A percentile compares a stretch with the other conserved stretches of the same genome.
Evolutionary conservation across 345 rosid genomes (phyloP).

Genomic region (Brassica napus): DNA sequence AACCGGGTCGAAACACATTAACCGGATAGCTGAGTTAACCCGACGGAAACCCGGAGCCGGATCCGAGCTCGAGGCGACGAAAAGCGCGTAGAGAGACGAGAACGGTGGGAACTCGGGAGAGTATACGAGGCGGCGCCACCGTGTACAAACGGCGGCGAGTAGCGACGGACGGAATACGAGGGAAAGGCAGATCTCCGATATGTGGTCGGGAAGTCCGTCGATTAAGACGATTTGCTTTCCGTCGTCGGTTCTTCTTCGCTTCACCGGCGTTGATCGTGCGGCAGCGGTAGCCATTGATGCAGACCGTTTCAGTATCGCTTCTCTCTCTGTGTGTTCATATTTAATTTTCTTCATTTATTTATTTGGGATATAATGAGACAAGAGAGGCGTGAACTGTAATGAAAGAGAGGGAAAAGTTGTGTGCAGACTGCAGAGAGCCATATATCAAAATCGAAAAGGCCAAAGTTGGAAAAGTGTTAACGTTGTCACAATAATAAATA

Average conservation of each 20-base stretch:
- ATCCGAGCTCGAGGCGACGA: conserved; percentile 29
- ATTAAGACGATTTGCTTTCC: conserved; percentile 10
- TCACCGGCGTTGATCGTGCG: conserved; percentile 15
- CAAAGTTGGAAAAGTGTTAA: conserved; percentile 37
- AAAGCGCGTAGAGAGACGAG: conserved; percentile 46
- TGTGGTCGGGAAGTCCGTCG: conserved; percentile 57
- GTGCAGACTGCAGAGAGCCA: conserved; percentile 3
- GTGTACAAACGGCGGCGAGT: conserved; percentile 50
- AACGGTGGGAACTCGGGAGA: conserved; percentile 53
- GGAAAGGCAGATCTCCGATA: conserved; percentile 48
- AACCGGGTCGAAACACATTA: conserved; percentile 48
- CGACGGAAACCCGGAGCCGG: neutral
- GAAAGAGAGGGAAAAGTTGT: conserved; percentile 30
- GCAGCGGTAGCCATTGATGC: conserved; percentile 22
- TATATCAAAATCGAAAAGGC: conserved; percentile 33
- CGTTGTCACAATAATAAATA: conserved; percentile 22
- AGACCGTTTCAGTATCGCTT: conserved; percentile 6
- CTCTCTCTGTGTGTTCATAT: neutral
- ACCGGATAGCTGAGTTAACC: conserved; percentile 26
- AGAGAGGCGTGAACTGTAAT: conserved; percentile 23
- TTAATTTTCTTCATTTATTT: neutral
- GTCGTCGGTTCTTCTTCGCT: neutral
- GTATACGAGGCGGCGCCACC: conserved; percentile 59
- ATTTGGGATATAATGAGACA: conserved; percentile 7
- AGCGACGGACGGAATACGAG: conserved; percentile 39